phyloP scores from a whole-genome alignment of 148 eudicot species.

The Rhododendron williamsianum region DNA sequence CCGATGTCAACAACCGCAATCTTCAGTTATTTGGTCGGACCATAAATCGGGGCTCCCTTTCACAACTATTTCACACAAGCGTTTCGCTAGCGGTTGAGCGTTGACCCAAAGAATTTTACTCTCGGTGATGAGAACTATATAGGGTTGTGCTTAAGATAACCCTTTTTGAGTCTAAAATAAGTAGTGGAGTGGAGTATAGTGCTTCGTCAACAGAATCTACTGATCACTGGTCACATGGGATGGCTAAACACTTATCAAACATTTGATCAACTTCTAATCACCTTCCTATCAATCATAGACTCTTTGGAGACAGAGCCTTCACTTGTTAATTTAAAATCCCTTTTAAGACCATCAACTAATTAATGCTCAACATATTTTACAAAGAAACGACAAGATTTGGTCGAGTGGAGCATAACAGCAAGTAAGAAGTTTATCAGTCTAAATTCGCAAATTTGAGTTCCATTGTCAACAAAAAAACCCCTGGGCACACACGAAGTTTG shows the following conservation, averaged over 20 bases:
- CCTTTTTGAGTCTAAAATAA: no score
- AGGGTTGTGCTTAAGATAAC: no score
- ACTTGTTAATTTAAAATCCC: not conserved
- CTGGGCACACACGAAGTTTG: not conserved
- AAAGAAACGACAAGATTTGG: constrained; percentile 9
- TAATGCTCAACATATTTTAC: not conserved
- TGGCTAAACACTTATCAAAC: not conserved
- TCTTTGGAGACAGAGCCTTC: constrained; percentile 1
- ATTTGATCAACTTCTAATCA: not conserved
- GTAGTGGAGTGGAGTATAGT: not conserved
- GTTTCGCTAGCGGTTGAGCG: no score
- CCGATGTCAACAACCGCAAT: not conserved
- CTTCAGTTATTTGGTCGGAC: no score
- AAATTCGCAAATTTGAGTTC: not conserved
- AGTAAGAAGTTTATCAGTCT: not conserved
- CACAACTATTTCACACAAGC: no score
- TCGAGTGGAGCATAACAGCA: not conserved
- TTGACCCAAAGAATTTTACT: no score
- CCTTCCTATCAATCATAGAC: constrained; percentile 4
- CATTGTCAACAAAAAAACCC: not conserved
- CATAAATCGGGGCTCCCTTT: no score
- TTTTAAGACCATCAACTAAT: not conserved
- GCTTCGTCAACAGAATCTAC: not conserved
- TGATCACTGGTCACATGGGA: not conserved
- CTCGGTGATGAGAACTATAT: no score